Conservation (phyloP, 2,329 filamentous ascomycete genomes). For the Arthrobotrys megalospora region DNA sequence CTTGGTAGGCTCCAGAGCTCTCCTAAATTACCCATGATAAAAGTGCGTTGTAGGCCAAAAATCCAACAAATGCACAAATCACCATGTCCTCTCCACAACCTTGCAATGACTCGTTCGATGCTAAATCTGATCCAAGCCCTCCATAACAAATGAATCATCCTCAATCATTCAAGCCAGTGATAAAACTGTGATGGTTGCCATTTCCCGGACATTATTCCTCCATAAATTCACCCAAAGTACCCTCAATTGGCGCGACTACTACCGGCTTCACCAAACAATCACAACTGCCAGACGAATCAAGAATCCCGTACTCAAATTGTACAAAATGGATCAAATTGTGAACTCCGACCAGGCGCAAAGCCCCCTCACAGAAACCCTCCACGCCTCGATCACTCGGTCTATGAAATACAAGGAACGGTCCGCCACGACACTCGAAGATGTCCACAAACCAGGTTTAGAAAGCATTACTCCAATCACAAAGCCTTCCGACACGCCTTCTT, state of each 20-base stretch:
- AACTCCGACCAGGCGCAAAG: neutral
- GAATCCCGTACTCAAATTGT: neutral
- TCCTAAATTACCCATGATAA: neutral
- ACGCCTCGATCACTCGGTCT: conserved; percentile 9
- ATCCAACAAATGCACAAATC: neutral
- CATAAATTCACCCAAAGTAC: neutral
- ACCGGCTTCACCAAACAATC: neutral
- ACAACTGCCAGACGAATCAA: conserved; percentile 1
- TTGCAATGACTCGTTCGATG: conserved; percentile 2
- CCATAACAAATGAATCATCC: conserved; percentile 3
- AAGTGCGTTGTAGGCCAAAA: neutral
- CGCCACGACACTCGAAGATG: conserved; percentile 22
- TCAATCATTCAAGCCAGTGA: neutral
- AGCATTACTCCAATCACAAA: neutral
- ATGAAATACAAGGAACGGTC: conserved; percentile 55
- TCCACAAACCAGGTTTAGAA: conserved; percentile 34
- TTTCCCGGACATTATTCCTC: neutral
- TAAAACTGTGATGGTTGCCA: neutral
- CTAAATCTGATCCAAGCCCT: too few species aligned
- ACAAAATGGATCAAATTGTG: conserved; percentile 7
- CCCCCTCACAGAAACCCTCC: conserved; percentile 10
- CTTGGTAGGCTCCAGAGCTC: too few species aligned
- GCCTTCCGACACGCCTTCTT: neutral
- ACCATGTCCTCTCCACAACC: too few species aligned
- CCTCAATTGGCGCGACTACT: neutral